phyloP scores from a whole-genome alignment of 148 eudicot species.

The Rhododendron molle region DNA sequence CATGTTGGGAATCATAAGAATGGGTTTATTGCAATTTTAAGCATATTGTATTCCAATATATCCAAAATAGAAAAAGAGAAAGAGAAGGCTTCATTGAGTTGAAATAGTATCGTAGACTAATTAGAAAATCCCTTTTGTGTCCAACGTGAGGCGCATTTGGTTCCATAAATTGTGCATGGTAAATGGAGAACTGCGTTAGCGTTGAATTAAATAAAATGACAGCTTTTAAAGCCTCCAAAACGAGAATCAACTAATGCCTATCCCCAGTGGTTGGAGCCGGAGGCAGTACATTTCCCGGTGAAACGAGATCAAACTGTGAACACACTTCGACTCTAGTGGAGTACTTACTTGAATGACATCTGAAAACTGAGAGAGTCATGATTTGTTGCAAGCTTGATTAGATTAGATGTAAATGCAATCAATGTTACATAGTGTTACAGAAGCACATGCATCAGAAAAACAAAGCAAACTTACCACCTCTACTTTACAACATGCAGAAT shows the following conservation, averaged over 20 bases:
- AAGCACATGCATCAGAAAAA: slow-evolving; percentile 1
- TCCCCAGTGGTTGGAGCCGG: not conserved
- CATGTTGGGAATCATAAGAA: not conserved
- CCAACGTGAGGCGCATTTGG: not conserved
- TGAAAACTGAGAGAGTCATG: not conserved
- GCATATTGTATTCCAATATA: not conserved
- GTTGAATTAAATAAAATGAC: not conserved
- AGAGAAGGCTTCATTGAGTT: not conserved
- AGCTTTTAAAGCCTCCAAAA: not conserved
- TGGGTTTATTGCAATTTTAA: not conserved
- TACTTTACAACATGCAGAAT: not conserved
- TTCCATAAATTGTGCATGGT: not conserved
- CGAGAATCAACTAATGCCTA: not conserved
- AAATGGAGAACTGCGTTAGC: not conserved
- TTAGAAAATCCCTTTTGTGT: not conserved
- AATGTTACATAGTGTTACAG: not conserved
- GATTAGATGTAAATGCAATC: not conserved
- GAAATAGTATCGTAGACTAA: not conserved
- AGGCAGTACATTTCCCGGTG: not conserved
- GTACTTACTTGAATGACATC: not conserved
- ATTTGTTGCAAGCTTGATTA: not conserved
- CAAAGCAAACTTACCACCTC: not conserved
- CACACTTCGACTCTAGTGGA: not conserved
- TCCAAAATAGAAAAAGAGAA: not conserved
- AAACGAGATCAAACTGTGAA: not conserved